Evolutionary conservation across 2,329 filamentous ascomycete genomes (phyloP), one percentile per base, ranked within the genome.

Genomic region (Fusarium illudens): DNA sequence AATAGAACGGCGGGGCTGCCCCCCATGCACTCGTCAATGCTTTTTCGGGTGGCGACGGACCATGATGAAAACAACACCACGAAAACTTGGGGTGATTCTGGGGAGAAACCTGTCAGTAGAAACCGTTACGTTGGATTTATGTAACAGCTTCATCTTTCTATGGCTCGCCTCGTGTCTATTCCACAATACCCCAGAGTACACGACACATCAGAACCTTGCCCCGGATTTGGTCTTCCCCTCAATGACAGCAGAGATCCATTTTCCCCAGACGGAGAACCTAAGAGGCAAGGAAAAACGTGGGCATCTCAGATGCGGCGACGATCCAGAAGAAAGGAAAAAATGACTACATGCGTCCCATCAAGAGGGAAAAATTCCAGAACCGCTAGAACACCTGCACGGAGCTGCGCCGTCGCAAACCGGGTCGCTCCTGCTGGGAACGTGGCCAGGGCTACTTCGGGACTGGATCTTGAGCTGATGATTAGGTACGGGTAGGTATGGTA

Each of bases 91-190:
- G 19, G 32, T 6, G 15, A 22, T 33, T 36, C 51, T 61, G 44
- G 55, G 55, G 15, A 39, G 33, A 15, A 56, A 58, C 22, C 17
- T 34, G 53, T 27, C 33, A 33, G 15, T 7, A 27, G 57, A 72
- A 65, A 63, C 46, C 60, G 37, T 73, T 73, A 73, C 71, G 68
- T 73, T 54, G 48, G 19, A 20, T 66, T 71, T 72, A 73, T 70
- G 67, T 73, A 73, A 73, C 71, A 30, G 32, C 62, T 64, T 68
- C 12, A 13, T 8, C 33, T 62, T 71, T 72, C 58, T 60, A 62
- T 73, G 71, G 71, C 49, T 65, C 61, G 55, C 58, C 51, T n/a
- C 49, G 52, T 11, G 13, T 15, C 8, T 20, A 56, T 65, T 54
- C 61, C 61, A 67, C 63, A 62, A 60, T 70, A 62, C 71, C 65